Base-by-base conservation (phyloP, 2,329 filamentous ascomycete genomes). In the Fusarium domesticum region DNA sequence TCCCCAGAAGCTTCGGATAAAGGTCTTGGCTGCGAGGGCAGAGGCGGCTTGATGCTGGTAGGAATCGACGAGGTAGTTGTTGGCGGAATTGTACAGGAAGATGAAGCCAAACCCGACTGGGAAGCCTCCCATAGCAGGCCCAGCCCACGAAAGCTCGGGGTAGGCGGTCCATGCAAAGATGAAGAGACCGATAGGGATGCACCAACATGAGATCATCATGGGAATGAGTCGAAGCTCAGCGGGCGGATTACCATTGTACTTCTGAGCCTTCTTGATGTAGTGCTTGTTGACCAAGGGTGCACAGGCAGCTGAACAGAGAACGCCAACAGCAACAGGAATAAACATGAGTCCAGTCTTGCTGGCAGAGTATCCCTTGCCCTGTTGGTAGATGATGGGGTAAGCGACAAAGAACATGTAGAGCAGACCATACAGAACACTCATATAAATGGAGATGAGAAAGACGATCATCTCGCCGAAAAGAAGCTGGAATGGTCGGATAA, bases 401-500 rank as follows among this genome's bases (percentile, higher is more conserved):
- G 83, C 83, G 46, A 87, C 75, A 70, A 87, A 87, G 72, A 87
- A 87, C 84, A 88, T 87, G 73, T 87, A 87, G 14, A 87, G 70
- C 4, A 87, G 70, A 8, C 84, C 84, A 64, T 88, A 89, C 11
- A 92, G 75, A 1, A 93, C 86, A 3, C 81, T 85, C 87, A 93
- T 95, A 73, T 95, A 95, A 2, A 95, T 54, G 1, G 84, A 82
- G 58, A 95, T 85, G 59, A 93, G 80, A 54, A 95, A 80, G 37
- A 95, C 88, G 59, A 96, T 95, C 31, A 87, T 81, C 66, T 95
- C 89, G 48, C 78, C 70, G 66, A 93, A 92, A 25, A 95, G 79
- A 2, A 96, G 80, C 70, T 93, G 87, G 70, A 95, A 88, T 1
- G 89, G 90, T 5, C 89, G 81, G 51, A 93, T 62, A 31, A 95